phyloP scores from a whole-genome alignment of 768 basidiomycete genomes.

The Pseudohyphozyma bogoriensis region DNA sequence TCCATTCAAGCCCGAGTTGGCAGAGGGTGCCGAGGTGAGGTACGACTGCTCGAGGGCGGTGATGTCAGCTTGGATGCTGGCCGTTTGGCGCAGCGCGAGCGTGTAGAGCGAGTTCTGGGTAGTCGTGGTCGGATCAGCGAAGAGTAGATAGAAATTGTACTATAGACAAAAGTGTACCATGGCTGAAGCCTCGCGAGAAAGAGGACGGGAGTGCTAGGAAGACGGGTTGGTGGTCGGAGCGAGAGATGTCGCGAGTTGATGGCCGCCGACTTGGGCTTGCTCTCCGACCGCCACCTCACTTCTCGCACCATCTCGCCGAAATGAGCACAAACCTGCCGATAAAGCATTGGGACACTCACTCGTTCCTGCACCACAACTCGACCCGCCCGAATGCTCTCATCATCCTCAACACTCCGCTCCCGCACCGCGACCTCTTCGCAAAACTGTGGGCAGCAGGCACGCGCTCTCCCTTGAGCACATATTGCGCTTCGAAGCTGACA shows the following conservation, averaged over 20 bases:
- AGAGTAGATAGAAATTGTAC: background rate
- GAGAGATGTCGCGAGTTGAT: no score
- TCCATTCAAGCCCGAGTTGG: slow-evolving; percentile 49
- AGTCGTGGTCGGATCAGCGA: background rate
- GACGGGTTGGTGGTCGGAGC: no score
- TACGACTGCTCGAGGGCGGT: slow-evolving; percentile 73
- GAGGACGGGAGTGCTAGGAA: no score
- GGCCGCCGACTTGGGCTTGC: no score
- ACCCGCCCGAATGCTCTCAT: slow-evolving; percentile 49
- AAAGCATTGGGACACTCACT: background rate
- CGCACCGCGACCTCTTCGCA: slow-evolving; percentile 48
- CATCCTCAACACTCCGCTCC: slow-evolving; percentile 84
- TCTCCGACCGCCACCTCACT: background rate
- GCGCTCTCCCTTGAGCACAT: slow-evolving; percentile 35
- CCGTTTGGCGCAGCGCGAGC: slow-evolving; percentile 81
- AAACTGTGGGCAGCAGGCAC: slow-evolving; percentile 47
- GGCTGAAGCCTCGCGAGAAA: no score
- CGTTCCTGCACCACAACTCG: background rate
- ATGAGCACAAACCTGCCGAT: background rate
- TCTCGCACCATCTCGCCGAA: background rate
- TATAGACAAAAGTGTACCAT: no score
- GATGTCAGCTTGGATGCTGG: slow-evolving; percentile 75
- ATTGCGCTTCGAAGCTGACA: background rate
- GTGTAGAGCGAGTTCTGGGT: slow-evolving; percentile 79
- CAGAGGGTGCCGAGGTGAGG: slow-evolving; percentile 45